Evolutionary conservation across 352 stramenopile species (phyloP).

Genomic region (Phytophthora cryptogea): DNA sequence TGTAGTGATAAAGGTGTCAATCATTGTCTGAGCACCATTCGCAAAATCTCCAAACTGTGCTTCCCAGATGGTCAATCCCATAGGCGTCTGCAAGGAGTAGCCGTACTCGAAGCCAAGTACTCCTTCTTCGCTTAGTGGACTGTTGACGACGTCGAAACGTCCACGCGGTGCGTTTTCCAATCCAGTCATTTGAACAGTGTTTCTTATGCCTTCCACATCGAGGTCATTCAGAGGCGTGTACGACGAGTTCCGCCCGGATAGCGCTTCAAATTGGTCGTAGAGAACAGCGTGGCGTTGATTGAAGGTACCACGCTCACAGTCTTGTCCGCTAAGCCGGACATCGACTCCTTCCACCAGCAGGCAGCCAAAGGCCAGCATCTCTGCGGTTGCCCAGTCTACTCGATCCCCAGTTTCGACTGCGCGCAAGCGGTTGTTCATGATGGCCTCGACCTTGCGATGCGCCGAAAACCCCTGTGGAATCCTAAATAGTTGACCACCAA

Average conservation of each 20-base stretch:
- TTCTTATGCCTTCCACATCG: conserved; percentile 46
- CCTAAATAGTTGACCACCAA: conserved; percentile 78
- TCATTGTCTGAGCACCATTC: conserved; percentile 89
- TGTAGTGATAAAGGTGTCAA: conserved; percentile 85
- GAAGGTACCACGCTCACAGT: conserved; percentile 90
- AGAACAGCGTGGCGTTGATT: conserved; percentile 90
- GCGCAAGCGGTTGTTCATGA: conserved; percentile 85
- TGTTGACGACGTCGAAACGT: conserved; percentile 83
- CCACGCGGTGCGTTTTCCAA: conserved; percentile 49
- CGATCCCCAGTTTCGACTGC: conserved; percentile 80
- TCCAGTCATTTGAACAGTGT: conserved; percentile 39
- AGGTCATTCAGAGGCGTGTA: conserved; percentile 96
- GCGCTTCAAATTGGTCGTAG: conserved; percentile 85
- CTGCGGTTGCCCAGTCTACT: conserved; percentile 89
- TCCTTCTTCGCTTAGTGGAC: conserved; percentile 79
- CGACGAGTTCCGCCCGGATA: conserved; percentile 80
- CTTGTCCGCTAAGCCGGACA: conserved; percentile 88
- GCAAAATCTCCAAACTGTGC: conserved; percentile 91
- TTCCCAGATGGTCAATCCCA: conserved; percentile 91
- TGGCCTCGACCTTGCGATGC: conserved; percentile 85
- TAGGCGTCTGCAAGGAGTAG: conserved; percentile 82
- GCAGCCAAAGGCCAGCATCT: conserved; percentile 86
- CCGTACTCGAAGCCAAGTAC: conserved; percentile 90
- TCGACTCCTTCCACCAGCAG: conserved; percentile 85
- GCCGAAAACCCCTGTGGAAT: conserved; percentile 83